phyloP scores from a whole-genome alignment of 129 eudicot species.

The Artemisia tridentata region DNA sequence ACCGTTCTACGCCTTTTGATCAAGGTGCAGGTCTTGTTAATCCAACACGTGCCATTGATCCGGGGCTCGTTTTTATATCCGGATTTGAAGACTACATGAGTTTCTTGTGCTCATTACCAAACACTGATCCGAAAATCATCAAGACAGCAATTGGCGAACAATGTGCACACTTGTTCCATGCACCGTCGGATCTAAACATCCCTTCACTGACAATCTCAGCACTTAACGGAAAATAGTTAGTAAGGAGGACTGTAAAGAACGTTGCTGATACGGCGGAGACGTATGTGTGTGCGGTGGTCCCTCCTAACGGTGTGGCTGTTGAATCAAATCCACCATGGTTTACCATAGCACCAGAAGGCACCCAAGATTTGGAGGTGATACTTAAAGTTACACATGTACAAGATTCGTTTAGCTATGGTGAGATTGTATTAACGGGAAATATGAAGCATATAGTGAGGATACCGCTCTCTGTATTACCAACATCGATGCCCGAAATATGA shows the following conservation, averaged over 20 bases:
- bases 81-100: slow-evolving; percentile 77
- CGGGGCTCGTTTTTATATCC: slow-evolving; percentile 72
- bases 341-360: slow-evolving; percentile 59
- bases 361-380: slow-evolving; percentile 55
- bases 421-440: slow-evolving; percentile 72
- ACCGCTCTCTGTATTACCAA: slow-evolving; percentile 67
- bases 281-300: slow-evolving; percentile 57
- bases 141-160: slow-evolving; percentile 70
- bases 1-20: slow-evolving; percentile 81
- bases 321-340: slow-evolving; percentile 66
- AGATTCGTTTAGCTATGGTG: slow-evolving; percentile 68
- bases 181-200: slow-evolving; percentile 75
- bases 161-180: slow-evolving; percentile 48
- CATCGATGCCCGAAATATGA: slow-evolving; percentile 34
- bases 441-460: slow-evolving; percentile 73
- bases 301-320: slow-evolving; percentile 70
- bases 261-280: slow-evolving; percentile 57
- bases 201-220: slow-evolving; percentile 82
- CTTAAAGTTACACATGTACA: slow-evolving; percentile 54
- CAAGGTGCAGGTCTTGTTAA: slow-evolving; percentile 84
- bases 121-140: slow-evolving; percentile 48
- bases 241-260: slow-evolving; percentile 52
- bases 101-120: slow-evolving; percentile 90
- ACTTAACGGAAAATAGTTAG: slow-evolving; percentile 49
- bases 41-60: slow-evolving; percentile 63